These are phyloP conservation scores for Claviceps monticola DNA, from an alignment of 2,329 filamentous ascomycete species.

Conservation along the genomic window DNA sequence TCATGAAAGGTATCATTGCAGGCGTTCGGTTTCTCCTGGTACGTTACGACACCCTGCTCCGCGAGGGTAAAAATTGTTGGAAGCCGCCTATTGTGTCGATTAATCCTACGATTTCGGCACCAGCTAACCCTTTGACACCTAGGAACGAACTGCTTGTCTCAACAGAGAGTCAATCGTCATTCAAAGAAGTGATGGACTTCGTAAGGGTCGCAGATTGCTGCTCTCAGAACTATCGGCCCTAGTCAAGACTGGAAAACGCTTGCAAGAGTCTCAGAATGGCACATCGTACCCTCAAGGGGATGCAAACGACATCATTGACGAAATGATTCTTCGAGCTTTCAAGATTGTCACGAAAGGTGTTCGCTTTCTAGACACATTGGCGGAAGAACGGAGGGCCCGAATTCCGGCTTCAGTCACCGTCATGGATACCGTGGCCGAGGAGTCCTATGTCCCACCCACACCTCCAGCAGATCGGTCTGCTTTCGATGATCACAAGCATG, in stretches of 20 bases:
- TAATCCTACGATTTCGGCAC: not conserved
- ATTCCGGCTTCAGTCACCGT: slow-evolving; percentile 41
- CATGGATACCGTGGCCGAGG: slow-evolving; percentile 46
- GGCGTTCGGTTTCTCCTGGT: slow-evolving; percentile 83
- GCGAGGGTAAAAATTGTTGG: not conserved
- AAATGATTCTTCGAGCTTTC: slow-evolving; percentile 88
- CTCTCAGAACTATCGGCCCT: slow-evolving; percentile 80
- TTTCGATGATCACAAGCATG: slow-evolving; percentile 28
- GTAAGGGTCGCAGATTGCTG: slow-evolving; percentile 72
- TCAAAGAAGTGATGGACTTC: slow-evolving; percentile 59
- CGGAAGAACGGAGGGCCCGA: slow-evolving; percentile 42
- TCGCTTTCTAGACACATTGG: slow-evolving; percentile 75
- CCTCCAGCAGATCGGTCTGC: slow-evolving; percentile 44
- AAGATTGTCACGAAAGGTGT: slow-evolving; percentile 87
- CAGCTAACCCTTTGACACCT: slow-evolving; percentile 9
- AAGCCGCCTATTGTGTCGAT: not conserved
- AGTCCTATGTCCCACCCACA: slow-evolving; percentile 45
- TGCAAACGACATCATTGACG: slow-evolving; percentile 68
- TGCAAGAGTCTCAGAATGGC: slow-evolving; percentile 59
- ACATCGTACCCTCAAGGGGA: slow-evolving; percentile 34
- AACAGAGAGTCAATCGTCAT: slow-evolving; percentile 69
- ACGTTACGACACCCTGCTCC: slow-evolving; percentile 25
- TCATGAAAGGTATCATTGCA: slow-evolving; percentile 86
- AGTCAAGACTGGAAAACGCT: slow-evolving; percentile 74
- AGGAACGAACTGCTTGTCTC: slow-evolving; percentile 82